phyloP scores from a whole-genome alignment of 352 stramenopile genomes.

The Phytopythium kandeliae region DNA sequence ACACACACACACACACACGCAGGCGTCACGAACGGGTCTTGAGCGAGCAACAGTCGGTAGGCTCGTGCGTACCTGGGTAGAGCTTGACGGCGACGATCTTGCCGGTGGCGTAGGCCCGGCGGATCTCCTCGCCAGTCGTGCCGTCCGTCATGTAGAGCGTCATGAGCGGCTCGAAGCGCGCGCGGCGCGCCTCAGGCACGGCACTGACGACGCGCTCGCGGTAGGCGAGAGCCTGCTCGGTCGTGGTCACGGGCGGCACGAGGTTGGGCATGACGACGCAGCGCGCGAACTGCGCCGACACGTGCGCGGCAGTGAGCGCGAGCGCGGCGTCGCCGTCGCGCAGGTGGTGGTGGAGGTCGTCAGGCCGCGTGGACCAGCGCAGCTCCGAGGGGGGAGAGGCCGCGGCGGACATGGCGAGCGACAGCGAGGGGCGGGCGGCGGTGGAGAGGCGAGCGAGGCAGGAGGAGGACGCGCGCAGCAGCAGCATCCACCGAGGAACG shows the following conservation, averaged over 20 bases:
- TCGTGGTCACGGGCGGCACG: conserved; percentile 95
- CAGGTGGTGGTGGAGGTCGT: conserved; percentile 99
- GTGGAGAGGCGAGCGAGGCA: neutral
- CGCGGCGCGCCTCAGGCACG: conserved; percentile 53
- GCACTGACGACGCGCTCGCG: conserved; percentile 91
- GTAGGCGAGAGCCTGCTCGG: conserved; percentile 93
- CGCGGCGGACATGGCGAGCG: neutral
- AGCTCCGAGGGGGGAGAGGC: conserved; percentile 13
- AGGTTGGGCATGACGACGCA: conserved; percentile 99
- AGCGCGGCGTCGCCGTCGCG: conserved; percentile 88
- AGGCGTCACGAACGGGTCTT: too few species aligned
- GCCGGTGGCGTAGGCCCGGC: conserved; percentile 79
- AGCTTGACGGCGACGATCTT: conserved; percentile 96
- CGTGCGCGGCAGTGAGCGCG: conserved; percentile 73
- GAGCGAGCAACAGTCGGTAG: too few species aligned
- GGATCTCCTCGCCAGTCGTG: conserved; percentile 96
- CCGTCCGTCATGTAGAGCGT: conserved; percentile 98
- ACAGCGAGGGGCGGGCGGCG: conserved; percentile 13
- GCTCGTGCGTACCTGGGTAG: conserved; percentile 90
- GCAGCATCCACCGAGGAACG: neutral
- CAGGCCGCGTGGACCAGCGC: conserved; percentile 56
- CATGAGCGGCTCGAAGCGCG: conserved; percentile 93
- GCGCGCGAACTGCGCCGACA: conserved; percentile 77
- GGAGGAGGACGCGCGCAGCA: neutral
- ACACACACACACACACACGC: too few species aligned